Base-by-base conservation (phyloP, 2,329 filamentous ascomycete genomes). In the Venturia carpophila region DNA sequence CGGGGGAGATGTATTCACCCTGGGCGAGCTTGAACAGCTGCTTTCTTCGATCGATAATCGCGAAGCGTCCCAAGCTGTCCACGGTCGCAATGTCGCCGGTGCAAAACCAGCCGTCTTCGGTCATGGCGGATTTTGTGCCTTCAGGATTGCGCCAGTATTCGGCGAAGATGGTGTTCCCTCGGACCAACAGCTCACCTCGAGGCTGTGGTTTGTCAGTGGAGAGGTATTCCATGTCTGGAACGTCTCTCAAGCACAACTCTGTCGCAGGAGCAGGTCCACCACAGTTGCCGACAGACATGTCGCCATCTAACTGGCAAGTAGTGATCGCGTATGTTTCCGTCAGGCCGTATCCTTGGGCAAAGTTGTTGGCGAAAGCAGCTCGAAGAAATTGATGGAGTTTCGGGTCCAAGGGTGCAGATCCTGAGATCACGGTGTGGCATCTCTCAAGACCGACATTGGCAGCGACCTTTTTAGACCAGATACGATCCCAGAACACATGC, bases 1-100 rank as follows among this genome's bases (percentile, higher is more conserved):
- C 94, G 17, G 94, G 94, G 1, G 92, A 96, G 72, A 99, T 91
- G 78, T 99, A 99, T 79, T 99, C 94, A 75, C 94, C 94, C 77
- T 99, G 94, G 0, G 93, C 88, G 65, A 99, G 85, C 83, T 99
- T 99, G 74, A 99, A 86, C n/a, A 99, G 91, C 78, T 97, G 97
- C 88, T 99, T 99, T 79, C 92, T 88, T 71, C 94, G 92, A 77
- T 99, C 94, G 71, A 99, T 88, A 76, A 99, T 96, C 77, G 85
- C 87, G 81, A 97, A 88, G 67, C 92, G 90, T 68, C 94, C 94
- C 73, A 90, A 77, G 69, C 87, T 86, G 76, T 99, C 94, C 30
- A 99, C 82, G 68, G 87, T 84, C 72, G 87, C 91, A 69, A 99
- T 93, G 72, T 99, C 94, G 65, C 94, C 94, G 0, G 92, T 97